Conservation (phyloP, 768 basidiomycete species). For the Solioccasus polychromus region DNA sequence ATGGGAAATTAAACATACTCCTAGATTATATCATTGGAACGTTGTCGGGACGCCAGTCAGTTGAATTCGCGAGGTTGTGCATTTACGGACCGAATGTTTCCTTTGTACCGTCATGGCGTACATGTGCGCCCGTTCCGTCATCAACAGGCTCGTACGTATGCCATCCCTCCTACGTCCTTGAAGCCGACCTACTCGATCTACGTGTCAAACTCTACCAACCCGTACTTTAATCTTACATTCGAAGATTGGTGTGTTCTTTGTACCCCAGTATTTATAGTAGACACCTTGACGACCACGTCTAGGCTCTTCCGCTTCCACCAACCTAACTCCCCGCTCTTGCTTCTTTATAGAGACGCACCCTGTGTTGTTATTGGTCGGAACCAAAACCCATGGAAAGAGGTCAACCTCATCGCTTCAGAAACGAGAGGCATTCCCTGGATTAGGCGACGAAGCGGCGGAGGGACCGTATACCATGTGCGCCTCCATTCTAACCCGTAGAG, state of each 20-base stretch:
- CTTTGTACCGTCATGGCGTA: constrained; percentile 27
- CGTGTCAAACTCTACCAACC: constrained; percentile 74
- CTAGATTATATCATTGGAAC: background rate
- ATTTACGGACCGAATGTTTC: constrained; percentile 30
- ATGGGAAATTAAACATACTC: background rate
- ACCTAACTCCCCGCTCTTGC: constrained; percentile 64
- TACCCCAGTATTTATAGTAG: constrained; percentile 26
- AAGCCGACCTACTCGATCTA: constrained; percentile 53
- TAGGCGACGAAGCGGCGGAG: constrained; percentile 86
- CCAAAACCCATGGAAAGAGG: constrained; percentile 98
- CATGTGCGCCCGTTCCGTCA: constrained; percentile 20
- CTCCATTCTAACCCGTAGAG: background rate
- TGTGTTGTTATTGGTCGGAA: constrained; percentile 94
- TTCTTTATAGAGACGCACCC: constrained; percentile 84
- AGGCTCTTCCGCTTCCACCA: constrained; percentile 82
- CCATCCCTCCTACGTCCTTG: constrained; percentile 16
- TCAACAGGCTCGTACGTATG: constrained; percentile 10
- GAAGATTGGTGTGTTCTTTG: constrained; percentile 74
- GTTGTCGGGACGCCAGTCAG: background rate
- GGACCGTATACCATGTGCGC: constrained; percentile 93
- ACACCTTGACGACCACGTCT: constrained; percentile 15
- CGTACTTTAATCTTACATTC: constrained; percentile 85
- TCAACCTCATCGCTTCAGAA: constrained; percentile 65
- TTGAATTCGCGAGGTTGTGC: too few species aligned
- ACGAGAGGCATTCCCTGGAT: constrained; percentile 67